Conservation (phyloP, 2,329 filamentous ascomycete genomes). For the Biscogniauxia mediterranea region DNA sequence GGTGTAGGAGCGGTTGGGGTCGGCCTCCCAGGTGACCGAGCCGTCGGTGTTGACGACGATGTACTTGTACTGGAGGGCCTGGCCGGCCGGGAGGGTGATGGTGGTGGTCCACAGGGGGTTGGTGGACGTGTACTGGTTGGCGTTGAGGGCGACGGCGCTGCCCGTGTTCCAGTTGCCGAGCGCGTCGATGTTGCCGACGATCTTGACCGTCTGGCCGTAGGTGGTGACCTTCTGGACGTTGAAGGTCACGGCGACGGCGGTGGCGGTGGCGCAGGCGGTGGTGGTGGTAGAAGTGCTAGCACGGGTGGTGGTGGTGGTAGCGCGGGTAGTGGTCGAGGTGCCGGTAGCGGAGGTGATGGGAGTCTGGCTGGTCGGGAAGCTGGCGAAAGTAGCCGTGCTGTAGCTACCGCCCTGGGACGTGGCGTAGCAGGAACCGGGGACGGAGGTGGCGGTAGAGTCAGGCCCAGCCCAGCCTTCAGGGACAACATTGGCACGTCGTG, state of each 20-base stretch:
- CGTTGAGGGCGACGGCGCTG: conserved; percentile 55
- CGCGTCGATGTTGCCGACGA: conserved; percentile 57
- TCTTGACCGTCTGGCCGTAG: conserved; percentile 63
- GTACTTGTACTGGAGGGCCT: conserved; percentile 65
- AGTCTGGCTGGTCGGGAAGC: conserved; percentile 51
- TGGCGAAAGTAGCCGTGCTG: conserved; percentile 43
- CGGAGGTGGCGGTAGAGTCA: conserved; percentile 41
- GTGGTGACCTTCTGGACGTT: conserved; percentile 54
- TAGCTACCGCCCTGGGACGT: conserved; percentile 52
- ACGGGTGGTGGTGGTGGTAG: not conserved
- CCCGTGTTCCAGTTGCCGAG: conserved; percentile 63
- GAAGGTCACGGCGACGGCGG: conserved; percentile 61
- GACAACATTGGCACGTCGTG: conserved; percentile 53
- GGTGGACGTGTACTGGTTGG: conserved; percentile 54
- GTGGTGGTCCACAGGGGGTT: conserved; percentile 62
- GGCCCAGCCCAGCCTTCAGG: conserved; percentile 54
- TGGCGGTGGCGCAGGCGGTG: conserved; percentile 38
- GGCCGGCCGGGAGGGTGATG: conserved; percentile 54
- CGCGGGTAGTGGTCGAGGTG: conserved; percentile 6
- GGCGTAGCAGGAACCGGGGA: conserved; percentile 49
- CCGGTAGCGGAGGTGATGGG: conserved; percentile 35
- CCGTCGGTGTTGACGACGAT: conserved; percentile 57
- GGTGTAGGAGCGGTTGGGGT: conserved; percentile 48
- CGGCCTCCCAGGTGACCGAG: conserved; percentile 62
- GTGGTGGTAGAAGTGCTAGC: conserved; percentile 18